Evolutionary conservation across 1,284 basidiomycete species (phyloP).

Genomic region (Earliella scabrosa): DNA sequence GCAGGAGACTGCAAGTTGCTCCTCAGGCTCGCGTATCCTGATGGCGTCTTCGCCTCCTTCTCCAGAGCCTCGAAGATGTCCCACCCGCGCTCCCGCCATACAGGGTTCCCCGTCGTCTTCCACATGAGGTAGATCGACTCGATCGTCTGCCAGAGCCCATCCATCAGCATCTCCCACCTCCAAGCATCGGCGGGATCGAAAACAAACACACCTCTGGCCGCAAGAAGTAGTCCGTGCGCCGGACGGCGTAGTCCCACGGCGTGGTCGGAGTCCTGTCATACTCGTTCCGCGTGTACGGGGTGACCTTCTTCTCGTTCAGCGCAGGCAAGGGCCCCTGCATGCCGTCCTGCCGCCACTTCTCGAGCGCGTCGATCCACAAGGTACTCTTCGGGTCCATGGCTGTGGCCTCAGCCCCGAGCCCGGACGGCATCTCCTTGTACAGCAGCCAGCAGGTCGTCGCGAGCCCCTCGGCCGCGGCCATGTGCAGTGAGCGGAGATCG

Average conservation of each 20-base stretch:
- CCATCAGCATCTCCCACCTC: background rate
- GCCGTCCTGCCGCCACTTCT: conserved; percentile 50
- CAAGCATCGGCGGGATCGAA: background rate
- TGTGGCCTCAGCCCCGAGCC: conserved; percentile 64
- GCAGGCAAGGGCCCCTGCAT: conserved; percentile 54
- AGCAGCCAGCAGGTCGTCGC: conserved; percentile 68
- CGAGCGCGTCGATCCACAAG: conserved; percentile 59
- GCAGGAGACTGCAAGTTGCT: conserved; percentile 46
- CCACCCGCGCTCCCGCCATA: conserved; percentile 82
- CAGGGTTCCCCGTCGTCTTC: conserved; percentile 66
- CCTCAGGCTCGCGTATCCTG: conserved; percentile 61
- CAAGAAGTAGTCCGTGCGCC: conserved; percentile 53
- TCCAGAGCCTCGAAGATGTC: conserved; percentile 74
- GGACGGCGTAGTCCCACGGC: conserved; percentile 38
- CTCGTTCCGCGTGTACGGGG: conserved; percentile 16
- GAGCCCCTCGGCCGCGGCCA: conserved; percentile 69
- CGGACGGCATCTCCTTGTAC: conserved; percentile 65
- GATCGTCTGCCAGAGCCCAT: conserved; percentile 51
- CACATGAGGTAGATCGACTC: conserved; percentile 74
- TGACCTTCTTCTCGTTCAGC: conserved; percentile 44
- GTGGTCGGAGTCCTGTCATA: conserved; percentile 28
- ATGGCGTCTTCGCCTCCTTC: conserved; percentile 53
- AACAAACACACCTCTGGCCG: conserved; percentile 60
- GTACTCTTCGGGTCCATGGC: conserved; percentile 37
- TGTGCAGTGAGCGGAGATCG: conserved; percentile 56